Percentiles rank a stretch among this genome's conserved stretches.
Conservation (phyloP, 768 basidiomycete genomes). For the Crepidotus variabilis region DNA sequence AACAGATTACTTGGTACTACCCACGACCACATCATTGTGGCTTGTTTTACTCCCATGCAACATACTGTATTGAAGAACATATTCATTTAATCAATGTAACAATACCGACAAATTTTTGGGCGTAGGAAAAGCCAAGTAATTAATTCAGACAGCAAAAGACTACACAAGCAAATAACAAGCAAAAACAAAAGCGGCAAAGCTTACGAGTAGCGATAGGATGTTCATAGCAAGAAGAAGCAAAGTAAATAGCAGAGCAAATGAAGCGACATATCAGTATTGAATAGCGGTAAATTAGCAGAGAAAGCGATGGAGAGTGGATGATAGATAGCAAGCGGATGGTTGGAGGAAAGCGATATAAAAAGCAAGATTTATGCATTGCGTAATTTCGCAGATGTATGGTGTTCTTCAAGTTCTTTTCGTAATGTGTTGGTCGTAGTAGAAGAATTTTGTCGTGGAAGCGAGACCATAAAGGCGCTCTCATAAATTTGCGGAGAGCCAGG, state of each 20-base stretch:
- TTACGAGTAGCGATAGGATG: neutral
- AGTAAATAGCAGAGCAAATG: neutral
- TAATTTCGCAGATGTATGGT: neutral
- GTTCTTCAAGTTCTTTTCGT: neutral
- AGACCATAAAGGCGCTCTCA: slow-evolving; percentile 8
- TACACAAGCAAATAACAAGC: neutral
- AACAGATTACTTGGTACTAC: too few relatives aligned
- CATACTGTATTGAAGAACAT: too few relatives aligned
- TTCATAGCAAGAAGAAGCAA: neutral
- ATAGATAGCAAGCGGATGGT: too few relatives aligned
- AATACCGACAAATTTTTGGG: neutral
- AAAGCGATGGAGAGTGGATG: too few relatives aligned
- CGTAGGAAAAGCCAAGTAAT: neutral
- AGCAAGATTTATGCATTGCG: too few relatives aligned
- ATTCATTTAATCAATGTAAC: too few relatives aligned
- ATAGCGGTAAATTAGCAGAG: neutral
- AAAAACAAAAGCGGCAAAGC: neutral
- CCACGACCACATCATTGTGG: too few relatives aligned
- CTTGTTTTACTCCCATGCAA: too few relatives aligned
- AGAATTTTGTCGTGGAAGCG: neutral
- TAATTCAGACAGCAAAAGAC: neutral
- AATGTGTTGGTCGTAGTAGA: neutral
- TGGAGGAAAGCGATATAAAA: too few relatives aligned
- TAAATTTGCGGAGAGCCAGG: slow-evolving; percentile 3
- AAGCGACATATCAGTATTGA: neutral